These are phyloP conservation scores for Petasospora rhodanensis DNA, from an alignment of 1,139 yeast genomes.

Conservation along the genomic window DNA sequence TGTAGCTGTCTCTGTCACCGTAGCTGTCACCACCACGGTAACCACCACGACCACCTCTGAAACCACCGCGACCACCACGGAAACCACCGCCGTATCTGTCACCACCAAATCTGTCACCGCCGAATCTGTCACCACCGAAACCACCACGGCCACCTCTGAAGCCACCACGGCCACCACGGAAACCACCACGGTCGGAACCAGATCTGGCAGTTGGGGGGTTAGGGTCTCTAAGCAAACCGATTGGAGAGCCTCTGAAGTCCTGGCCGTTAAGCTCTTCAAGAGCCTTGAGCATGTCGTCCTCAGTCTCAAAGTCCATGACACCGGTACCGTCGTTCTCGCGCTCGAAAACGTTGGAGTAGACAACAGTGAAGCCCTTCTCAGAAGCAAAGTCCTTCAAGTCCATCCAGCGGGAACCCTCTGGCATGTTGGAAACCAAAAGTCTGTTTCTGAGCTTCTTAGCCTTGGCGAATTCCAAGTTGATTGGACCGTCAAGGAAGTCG, in stretches of 20 bases:
- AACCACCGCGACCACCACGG: conserved; percentile 35
- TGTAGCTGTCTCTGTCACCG: conserved; percentile 22
- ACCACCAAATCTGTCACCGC: conserved; percentile 41
- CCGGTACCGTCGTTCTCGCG: conserved; percentile 69
- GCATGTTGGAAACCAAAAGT: conserved; percentile 62
- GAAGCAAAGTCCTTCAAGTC: conserved; percentile 77
- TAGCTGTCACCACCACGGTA: conserved; percentile 41
- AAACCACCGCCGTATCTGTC: conserved; percentile 41
- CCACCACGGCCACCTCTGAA: conserved; percentile 36
- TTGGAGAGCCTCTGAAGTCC: conserved; percentile 62
- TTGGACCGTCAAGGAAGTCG: conserved; percentile 56
- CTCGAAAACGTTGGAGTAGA: conserved; percentile 66
- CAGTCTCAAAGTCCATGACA: conserved; percentile 72
- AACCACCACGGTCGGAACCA: conserved; percentile 45
- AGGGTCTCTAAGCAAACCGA: conserved; percentile 75
- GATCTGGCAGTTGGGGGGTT: conserved; percentile 71
- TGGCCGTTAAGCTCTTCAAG: conserved; percentile 64
- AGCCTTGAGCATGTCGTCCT: conserved; percentile 70
- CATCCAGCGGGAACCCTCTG: conserved; percentile 80
- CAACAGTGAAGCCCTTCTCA: conserved; percentile 62
- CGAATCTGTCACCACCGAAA: conserved; percentile 48
- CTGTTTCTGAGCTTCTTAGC: conserved; percentile 70
- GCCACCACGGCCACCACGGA: conserved; percentile 28
- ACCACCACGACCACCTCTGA: conserved; percentile 46
- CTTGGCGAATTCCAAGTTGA: conserved; percentile 67